Evolutionary conservation across 1,284 basidiomycete species (phyloP).

Genomic region (Moesziomyces parantarcticus): DNA sequence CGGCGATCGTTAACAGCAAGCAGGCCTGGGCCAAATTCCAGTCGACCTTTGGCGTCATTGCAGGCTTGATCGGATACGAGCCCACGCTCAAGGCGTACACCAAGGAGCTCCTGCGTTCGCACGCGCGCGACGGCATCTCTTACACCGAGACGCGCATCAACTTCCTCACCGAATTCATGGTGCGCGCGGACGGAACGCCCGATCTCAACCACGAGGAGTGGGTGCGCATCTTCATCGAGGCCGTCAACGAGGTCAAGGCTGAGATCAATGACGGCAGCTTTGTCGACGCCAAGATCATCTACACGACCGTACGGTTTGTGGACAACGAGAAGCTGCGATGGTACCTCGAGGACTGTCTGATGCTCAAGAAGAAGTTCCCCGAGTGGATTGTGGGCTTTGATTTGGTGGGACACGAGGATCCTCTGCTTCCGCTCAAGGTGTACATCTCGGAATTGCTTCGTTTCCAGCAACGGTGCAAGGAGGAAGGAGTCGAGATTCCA

Average conservation of each 20-base stretch:
- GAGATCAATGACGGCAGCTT: conserved; percentile 31
- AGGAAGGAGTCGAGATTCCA: conserved; percentile 76
- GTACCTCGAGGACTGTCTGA: conserved; percentile 79
- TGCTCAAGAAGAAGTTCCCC: conserved; percentile 79
- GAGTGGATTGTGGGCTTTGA: conserved; percentile 81
- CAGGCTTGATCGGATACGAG: conserved; percentile 68
- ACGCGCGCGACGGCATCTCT: conserved; percentile 78
- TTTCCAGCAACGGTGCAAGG: conserved; percentile 74
- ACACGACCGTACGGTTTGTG: conserved; percentile 75
- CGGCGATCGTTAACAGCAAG: conserved; percentile 40
- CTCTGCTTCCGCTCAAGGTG: conserved; percentile 74
- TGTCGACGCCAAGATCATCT: conserved; percentile 70
- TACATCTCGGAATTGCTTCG: conserved; percentile 76
- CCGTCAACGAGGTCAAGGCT: conserved; percentile 71
- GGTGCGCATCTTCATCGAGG: conserved; percentile 74
- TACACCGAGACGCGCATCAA: conserved; percentile 79
- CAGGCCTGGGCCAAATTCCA: conserved; percentile 59
- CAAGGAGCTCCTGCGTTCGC: conserved; percentile 75
- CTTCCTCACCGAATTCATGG: conserved; percentile 76
- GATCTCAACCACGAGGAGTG: conserved; percentile 75
- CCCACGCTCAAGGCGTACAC: conserved; percentile 75
- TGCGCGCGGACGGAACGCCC: conserved; percentile 73
- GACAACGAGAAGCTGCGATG: conserved; percentile 74
- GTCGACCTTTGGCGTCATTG: conserved; percentile 52
- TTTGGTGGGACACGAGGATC: conserved; percentile 80